phyloP scores from a whole-genome alignment of 2,329 filamentous ascomycete species.

The Fusarium nodosum region DNA sequence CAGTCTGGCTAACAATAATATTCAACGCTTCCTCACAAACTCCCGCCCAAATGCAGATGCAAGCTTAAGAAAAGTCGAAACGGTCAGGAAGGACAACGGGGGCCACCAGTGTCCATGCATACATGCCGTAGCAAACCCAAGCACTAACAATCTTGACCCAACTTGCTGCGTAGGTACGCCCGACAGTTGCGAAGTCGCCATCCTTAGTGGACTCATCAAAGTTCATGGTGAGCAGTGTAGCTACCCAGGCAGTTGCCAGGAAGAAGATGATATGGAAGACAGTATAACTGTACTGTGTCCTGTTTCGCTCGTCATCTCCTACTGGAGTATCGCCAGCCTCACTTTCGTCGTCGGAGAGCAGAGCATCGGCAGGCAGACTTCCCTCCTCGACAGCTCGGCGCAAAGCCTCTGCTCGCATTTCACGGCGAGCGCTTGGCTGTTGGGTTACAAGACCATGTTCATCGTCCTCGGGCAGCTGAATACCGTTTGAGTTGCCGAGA shows the following conservation, averaged over 20 bases:
- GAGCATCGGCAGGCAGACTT: conserved; percentile 88
- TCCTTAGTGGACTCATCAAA: conserved; percentile 73
- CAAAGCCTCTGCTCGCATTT: conserved; percentile 93
- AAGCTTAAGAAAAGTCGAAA: conserved; percentile 71
- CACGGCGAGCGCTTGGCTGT: conserved; percentile 82
- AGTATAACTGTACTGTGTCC: conserved; percentile 95
- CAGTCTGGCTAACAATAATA: conserved; percentile 24
- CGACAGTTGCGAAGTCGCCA: conserved; percentile 89
- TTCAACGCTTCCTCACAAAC: conserved; percentile 38
- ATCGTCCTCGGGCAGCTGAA: conserved; percentile 76
- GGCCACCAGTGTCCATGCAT: conserved; percentile 91
- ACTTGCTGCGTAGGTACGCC: conserved; percentile 94
- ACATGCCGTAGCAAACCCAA: conserved; percentile 96
- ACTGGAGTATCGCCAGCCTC: conserved; percentile 72
- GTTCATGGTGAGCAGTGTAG: conserved; percentile 85
- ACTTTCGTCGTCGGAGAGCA: conserved; percentile 80
- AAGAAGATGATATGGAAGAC: conserved; percentile 99
- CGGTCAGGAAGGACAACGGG: conserved; percentile 88
- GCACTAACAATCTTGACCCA: conserved; percentile 99
- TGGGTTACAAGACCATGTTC: conserved; percentile 91
- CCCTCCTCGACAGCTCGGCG: conserved; percentile 93
- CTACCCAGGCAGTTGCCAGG: conserved; percentile 95
- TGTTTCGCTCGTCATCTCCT: conserved; percentile 88
- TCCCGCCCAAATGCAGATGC: conserved; percentile 32
- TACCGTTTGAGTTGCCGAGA: conserved; percentile 65